phyloP scores from a whole-genome alignment of 2,329 filamentous ascomycete genomes.

The Dothistroma pini region DNA sequence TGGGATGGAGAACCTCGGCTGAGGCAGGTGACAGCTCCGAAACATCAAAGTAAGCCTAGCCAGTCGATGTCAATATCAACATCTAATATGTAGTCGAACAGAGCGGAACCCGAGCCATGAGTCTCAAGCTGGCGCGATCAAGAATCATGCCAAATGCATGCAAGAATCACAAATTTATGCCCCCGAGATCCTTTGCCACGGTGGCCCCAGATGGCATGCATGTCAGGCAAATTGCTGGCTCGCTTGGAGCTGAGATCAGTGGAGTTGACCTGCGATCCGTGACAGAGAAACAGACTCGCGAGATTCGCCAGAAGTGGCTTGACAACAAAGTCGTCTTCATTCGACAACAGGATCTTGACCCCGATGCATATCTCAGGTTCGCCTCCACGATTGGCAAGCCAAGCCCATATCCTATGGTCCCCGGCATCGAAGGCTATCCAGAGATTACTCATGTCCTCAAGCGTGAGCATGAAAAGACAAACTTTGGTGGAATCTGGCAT shows the following conservation, averaged over 20 bases:
- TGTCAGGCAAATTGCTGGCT: slow-evolving; percentile 17
- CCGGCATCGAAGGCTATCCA: slow-evolving; percentile 24
- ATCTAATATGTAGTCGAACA: not conserved
- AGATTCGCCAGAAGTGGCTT: slow-evolving; percentile 68
- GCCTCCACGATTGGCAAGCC: slow-evolving; percentile 73
- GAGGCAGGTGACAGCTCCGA: too few relatives aligned
- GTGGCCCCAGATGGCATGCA: slow-evolving; percentile 3
- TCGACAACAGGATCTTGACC: slow-evolving; percentile 68
- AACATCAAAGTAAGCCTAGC: too few relatives aligned
- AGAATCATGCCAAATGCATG: not conserved
- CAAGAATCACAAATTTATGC: not conserved
- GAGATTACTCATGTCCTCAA: slow-evolving; percentile 27
- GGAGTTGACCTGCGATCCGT: slow-evolving; percentile 68
- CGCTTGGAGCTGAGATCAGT: slow-evolving; percentile 65
- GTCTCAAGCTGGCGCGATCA: not conserved
- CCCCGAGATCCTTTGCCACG: slow-evolving; percentile 6
- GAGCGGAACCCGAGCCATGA: not conserved
- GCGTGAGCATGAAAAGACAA: slow-evolving; percentile 22
- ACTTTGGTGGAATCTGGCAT: slow-evolving; percentile 30
- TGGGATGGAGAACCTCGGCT: too few relatives aligned
- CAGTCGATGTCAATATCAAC: not conserved
- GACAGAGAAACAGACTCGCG: slow-evolving; percentile 63
- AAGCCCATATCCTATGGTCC: slow-evolving; percentile 40
- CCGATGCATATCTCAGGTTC: slow-evolving; percentile 64
- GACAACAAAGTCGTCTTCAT: slow-evolving; percentile 74